Percentiles rank a stretch among this genome's conserved stretches.
phyloP scores from a whole-genome alignment of 306 rosid genomes.

The Gastrolobium bilobum region DNA sequence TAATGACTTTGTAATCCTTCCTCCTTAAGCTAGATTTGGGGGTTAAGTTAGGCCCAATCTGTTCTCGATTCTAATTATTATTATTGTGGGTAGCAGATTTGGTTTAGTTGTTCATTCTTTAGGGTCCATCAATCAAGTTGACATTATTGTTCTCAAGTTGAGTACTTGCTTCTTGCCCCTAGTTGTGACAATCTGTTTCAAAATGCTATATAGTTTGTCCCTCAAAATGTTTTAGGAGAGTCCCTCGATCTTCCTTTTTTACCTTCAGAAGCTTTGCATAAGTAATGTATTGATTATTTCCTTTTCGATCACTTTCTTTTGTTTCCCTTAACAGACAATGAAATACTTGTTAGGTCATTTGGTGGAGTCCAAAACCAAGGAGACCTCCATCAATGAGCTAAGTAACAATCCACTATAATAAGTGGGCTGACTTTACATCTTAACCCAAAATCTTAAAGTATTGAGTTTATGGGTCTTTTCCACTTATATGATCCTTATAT shows the following conservation, averaged over 20 bases:
- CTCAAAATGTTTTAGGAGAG: neutral
- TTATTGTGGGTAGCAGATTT: neutral
- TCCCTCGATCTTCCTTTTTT: neutral
- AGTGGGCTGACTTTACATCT: no score
- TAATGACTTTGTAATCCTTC: neutral
- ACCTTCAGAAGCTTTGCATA: neutral
- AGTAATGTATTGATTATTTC: neutral
- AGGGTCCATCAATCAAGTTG: neutral
- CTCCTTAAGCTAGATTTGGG: neutral
- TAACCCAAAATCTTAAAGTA: no score
- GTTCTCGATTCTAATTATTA: neutral
- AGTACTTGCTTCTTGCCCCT: neutral
- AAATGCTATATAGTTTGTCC: neutral
- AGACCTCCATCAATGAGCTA: no score
- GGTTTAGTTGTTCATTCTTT: neutral
- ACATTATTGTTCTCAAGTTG: neutral
- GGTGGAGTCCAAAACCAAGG: no score
- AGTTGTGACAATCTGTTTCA: neutral
- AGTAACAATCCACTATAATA: no score
- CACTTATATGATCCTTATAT: no score
- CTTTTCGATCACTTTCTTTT: neutral
- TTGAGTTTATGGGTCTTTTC: no score
- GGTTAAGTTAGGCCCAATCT: neutral
- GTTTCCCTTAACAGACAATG: neutral
- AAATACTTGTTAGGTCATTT: neutral